Evolutionary conservation across 2,329 filamentous ascomycete genomes (phyloP).

Genomic region (Achaetomium macrosporum): DNA sequence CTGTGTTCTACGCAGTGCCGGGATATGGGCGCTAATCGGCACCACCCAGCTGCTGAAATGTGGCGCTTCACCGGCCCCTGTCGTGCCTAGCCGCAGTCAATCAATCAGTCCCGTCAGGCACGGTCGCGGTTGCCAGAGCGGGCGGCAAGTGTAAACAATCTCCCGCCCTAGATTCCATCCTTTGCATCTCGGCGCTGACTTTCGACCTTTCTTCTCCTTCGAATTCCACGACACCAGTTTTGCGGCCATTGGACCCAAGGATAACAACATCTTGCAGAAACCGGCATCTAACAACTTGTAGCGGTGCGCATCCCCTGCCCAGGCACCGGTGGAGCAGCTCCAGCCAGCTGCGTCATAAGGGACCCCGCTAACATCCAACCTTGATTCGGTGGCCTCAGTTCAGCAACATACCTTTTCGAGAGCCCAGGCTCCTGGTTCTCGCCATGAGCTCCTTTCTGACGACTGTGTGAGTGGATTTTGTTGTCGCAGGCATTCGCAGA

Average conservation of each 20-base stretch:
- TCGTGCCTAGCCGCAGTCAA: neutral
- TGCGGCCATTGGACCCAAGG: neutral
- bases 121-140: neutral
- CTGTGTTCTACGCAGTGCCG: too few relatives aligned
- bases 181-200: neutral
- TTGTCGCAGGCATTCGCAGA: neutral
- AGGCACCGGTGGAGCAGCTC: conserved; percentile 8
- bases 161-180: neutral
- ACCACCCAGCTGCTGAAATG: too few relatives aligned
- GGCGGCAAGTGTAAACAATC: neutral
- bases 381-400: conserved; percentile 14
- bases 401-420: conserved; percentile 17
- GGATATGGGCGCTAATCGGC: too few relatives aligned
- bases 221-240: neutral
- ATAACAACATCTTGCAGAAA: neutral
- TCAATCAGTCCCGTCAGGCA: conserved; percentile 8
- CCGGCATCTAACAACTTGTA: conserved; percentile 10
- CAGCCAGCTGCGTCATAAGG: conserved; percentile 19
- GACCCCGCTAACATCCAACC: conserved; percentile 20
- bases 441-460: conserved; percentile 73
- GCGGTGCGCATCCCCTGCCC: conserved; percentile 11
- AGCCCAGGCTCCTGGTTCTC: conserved; percentile 4
- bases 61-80: too few relatives aligned
- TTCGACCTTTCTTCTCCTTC: neutral
- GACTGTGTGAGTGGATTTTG: conserved; percentile 61